Evolutionary conservation across 306 rosid species (phyloP).

Genomic region (Fagus sylvatica): DNA sequence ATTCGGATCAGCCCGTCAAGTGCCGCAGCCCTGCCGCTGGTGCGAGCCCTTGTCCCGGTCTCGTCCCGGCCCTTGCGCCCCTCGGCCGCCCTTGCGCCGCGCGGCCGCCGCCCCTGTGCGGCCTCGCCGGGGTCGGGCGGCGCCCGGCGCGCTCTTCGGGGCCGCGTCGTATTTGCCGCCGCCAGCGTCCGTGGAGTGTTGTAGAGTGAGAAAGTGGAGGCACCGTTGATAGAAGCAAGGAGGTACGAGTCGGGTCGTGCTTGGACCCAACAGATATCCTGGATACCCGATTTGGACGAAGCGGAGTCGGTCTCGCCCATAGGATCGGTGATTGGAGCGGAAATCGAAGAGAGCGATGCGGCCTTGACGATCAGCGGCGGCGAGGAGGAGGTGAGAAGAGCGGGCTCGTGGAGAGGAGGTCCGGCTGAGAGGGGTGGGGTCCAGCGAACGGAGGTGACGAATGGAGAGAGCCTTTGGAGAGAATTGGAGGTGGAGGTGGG

Average conservation of each 20-base stretch:
- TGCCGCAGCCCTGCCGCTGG: too few relatives aligned
- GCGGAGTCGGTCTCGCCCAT: slow-evolving; percentile 64
- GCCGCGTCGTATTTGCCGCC: slow-evolving; percentile 82
- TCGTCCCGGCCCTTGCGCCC: too few relatives aligned
- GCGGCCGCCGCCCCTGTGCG: too few relatives aligned
- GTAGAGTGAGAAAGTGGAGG: slow-evolving; percentile 69
- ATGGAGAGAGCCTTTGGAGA: slow-evolving; percentile 59
- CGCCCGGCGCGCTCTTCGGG: slow-evolving; percentile 71
- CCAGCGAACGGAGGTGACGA: slow-evolving; percentile 90
- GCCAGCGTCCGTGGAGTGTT: slow-evolving; percentile 71
- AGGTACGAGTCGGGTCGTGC: slow-evolving; percentile 60
- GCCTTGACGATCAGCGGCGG: slow-evolving; percentile 88
- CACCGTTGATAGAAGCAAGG: slow-evolving; percentile 71
- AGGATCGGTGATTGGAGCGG: slow-evolving; percentile 56
- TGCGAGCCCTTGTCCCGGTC: too few relatives aligned
- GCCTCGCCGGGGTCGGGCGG: slow-evolving; percentile 86
- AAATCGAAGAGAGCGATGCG: slow-evolving; percentile 83
- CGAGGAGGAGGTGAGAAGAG: slow-evolving; percentile 81
- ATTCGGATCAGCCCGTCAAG: too few relatives aligned
- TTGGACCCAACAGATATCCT: slow-evolving; percentile 94
- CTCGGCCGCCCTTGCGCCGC: too few relatives aligned
- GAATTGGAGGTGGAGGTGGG: slow-evolving; percentile 78
- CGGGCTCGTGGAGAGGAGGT: slow-evolving; percentile 88
- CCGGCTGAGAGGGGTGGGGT: slow-evolving; percentile 76
- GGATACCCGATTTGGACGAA: slow-evolving; percentile 47